These are phyloP conservation scores for Neonectria coccinea DNA, from an alignment of 2,329 filamentous ascomycete species.

Conservation along the genomic window DNA sequence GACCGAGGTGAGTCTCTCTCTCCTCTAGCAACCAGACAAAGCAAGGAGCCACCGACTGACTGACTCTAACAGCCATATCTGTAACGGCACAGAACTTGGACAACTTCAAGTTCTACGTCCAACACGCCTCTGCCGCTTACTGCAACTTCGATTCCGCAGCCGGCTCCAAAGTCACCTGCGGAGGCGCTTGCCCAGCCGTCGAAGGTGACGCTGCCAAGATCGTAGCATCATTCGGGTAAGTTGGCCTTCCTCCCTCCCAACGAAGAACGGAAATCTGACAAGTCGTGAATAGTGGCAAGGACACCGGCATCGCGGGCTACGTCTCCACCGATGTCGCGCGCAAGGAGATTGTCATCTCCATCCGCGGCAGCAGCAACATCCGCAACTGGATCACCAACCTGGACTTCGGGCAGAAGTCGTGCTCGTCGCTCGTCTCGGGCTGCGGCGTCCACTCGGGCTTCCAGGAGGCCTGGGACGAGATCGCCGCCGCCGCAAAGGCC, in stretches of 20 bases:
- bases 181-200: conserved; percentile 58
- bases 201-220: conserved; percentile 57
- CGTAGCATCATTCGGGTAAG: conserved; percentile 56
- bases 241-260: neutral
- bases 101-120: conserved; percentile 60
- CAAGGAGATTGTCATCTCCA: conserved; percentile 68
- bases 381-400: conserved; percentile 73
- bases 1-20: conserved; percentile 49
- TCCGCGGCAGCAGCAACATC: conserved; percentile 69
- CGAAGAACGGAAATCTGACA: conserved; percentile 32
- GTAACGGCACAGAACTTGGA: conserved; percentile 50
- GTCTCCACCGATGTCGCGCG: conserved; percentile 62
- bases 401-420: conserved; percentile 47
- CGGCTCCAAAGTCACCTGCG: conserved; percentile 58
- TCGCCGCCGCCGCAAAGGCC: conserved; percentile 55
- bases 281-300: conserved; percentile 49
- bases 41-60: neutral
- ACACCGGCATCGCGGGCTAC: conserved; percentile 62
- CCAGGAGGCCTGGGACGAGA: conserved; percentile 67
- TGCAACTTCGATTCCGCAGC: conserved; percentile 60
- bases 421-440: conserved; percentile 47
- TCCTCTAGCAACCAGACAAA: neutral
- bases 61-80: conserved; percentile 15
- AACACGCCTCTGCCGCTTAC: conserved; percentile 65
- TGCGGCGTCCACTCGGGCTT: conserved; percentile 71